Evolutionary conservation across 1,284 basidiomycete genomes (phyloP), one percentile per base, ranked within the genome.

Genomic region (Meira nashicola): DNA sequence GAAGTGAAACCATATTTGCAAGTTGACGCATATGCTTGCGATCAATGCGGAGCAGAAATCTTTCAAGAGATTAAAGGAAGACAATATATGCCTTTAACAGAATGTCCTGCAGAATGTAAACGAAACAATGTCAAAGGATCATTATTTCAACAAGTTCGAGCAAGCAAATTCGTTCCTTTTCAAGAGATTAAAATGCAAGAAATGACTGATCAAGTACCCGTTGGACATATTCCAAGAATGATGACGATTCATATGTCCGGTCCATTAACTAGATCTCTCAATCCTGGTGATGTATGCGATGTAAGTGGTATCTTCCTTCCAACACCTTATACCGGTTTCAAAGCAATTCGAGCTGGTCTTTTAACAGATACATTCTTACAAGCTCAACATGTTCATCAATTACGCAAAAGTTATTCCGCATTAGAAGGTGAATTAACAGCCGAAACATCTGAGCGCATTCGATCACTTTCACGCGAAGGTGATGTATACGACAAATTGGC

Each of bases 181-280:
- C 95, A 99, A 78, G 95, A 99, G 79, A 86, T 96, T 67, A 95
- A 95, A 81, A 91, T 99, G 51, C 95, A 99, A 79, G 95, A 99
- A 80, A 95, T 98, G 94, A 90, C 95, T 23, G 95, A 98, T 76
- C 95, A 99, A 86, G 95, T 99, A 0, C 95, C 95, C 21, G 93
- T 98, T 39, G 95, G 95, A 2, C 95, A 99, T 78, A 98, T 99
- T 62, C 95, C 95, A 37, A 88, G 95, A 39, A 92, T 92, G 1
- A 98, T 97, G 95, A 93, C 92, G 0, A 80, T 97, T 33, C 93
- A 99, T 78, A 83, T 98, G 40, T 87, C 91, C 68, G 95, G 95
- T 12, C 87, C 85, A 58, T 83, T 96, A 47, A 94, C 92, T 3
- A 88, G 95, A 41, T 82, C 85, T 51, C 88, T 97, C 86, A 95